These are phyloP conservation scores for Solanum stenotomum DNA, from an alignment of 257 asterid genomes.

Conservation along the genomic window DNA sequence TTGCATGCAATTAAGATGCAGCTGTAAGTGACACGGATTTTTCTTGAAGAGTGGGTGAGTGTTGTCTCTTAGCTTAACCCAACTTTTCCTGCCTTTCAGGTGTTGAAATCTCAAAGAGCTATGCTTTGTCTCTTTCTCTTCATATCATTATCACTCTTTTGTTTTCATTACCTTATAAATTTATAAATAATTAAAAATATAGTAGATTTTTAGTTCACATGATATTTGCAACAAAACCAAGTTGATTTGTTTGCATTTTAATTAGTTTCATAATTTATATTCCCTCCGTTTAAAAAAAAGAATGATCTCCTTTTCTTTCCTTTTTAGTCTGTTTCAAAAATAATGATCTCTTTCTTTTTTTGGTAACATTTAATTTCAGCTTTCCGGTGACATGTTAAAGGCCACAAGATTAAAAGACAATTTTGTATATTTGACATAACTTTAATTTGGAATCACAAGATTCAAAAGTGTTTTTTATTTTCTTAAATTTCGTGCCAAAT, in stretches of 20 bases:
- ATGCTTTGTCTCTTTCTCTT: background rate
- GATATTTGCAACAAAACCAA: background rate
- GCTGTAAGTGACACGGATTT: background rate
- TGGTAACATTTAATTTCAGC: too few relatives aligned
- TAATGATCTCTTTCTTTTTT: too few relatives aligned
- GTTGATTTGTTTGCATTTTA: background rate
- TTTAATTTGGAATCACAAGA: too few relatives aligned
- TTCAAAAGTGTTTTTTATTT: too few relatives aligned
- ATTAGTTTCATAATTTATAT: background rate
- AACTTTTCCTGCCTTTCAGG: background rate
- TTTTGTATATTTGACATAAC: too few relatives aligned
- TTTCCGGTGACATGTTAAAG: too few relatives aligned
- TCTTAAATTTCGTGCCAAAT: fast-evolving
- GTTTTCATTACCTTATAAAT: background rate
- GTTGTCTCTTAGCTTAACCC: background rate
- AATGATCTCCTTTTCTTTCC: too few relatives aligned
- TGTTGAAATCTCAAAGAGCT: background rate
- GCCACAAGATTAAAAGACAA: too few relatives aligned
- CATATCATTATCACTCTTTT: background rate
- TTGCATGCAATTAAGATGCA: background rate
- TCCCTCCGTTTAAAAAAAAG: too few relatives aligned
- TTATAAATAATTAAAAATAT: background rate
- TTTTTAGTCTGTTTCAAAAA: too few relatives aligned
- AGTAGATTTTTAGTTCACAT: background rate
- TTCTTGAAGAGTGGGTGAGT: background rate